Percentiles rank a stretch among this genome's conserved stretches.
These are phyloP conservation scores for Aspergillus affinis DNA, from an alignment of 495 filamentous ascomycete genomes.

Conservation along the genomic window DNA sequence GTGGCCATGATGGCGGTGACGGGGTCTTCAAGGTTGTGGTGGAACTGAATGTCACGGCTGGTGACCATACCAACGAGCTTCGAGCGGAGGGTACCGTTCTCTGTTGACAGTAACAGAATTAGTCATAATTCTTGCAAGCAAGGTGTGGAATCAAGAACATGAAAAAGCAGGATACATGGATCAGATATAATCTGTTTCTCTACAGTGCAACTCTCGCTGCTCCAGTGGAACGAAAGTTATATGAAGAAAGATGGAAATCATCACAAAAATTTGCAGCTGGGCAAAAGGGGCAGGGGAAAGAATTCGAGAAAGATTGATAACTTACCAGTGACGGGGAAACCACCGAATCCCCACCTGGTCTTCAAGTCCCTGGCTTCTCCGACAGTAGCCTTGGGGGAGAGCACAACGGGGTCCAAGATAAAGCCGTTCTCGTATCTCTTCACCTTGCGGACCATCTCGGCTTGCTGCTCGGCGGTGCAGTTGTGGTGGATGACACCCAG, in stretches of 20 bases:
- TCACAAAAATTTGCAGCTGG: constrained; percentile 46
- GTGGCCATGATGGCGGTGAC: constrained; percentile 93
- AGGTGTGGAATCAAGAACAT: constrained; percentile 10
- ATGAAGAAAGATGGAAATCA: constrained; percentile 67
- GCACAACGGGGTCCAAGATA: constrained; percentile 93
- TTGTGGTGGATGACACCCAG: constrained; percentile 99
- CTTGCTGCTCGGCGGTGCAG: constrained; percentile 90
- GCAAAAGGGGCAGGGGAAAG: constrained; percentile 12
- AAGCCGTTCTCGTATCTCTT: constrained; percentile 99
- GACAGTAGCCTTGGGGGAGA: constrained; percentile 83
- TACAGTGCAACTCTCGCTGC: constrained; percentile 80
- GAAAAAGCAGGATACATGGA: constrained; percentile 6
- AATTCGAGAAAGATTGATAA: constrained; percentile 17
- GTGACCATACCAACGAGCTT: constrained; percentile 97
- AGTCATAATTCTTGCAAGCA: constrained; percentile 27
- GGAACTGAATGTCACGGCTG: constrained; percentile 96
- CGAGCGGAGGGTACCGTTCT: constrained; percentile 87
- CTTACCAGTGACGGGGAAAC: constrained; percentile 98
- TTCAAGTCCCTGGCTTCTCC: constrained; percentile 89
- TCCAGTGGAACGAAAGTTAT: constrained; percentile 99
- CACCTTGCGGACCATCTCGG: constrained; percentile 98
- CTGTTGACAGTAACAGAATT: constrained; percentile 46
- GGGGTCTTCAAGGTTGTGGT: constrained; percentile 62
- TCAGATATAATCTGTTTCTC: constrained; percentile 59
- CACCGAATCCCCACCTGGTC: constrained; percentile 97